A percentile compares a stretch with the other conserved stretches of the same genome.
Evolutionary conservation across 495 filamentous ascomycete genomes (phyloP).

Genomic region (Podospora comata): DNA sequence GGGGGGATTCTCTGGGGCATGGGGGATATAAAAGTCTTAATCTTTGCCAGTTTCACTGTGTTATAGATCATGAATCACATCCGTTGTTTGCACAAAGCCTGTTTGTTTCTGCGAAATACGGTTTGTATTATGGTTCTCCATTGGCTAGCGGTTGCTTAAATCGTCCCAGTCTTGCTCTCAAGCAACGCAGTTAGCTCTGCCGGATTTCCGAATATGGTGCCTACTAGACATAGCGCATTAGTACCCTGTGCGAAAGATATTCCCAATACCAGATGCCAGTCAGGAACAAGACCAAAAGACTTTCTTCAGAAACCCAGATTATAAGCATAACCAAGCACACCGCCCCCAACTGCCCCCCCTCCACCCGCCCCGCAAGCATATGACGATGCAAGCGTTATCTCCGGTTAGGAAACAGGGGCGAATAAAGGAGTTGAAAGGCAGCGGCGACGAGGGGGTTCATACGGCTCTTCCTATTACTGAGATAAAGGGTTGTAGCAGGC

Average conservation of each 20-base stretch:
- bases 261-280: not conserved
- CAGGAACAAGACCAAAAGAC: slow-evolving; percentile 11
- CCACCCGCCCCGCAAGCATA: slow-evolving; percentile 40
- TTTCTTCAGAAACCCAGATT: slow-evolving; percentile 50
- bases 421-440: slow-evolving; percentile 12
- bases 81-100: not conserved
- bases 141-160: not conserved
- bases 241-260: not conserved
- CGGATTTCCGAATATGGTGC: not conserved
- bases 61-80: not conserved
- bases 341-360: slow-evolving; percentile 26
- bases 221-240: not conserved
- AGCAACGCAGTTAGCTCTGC: not conserved
- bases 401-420: slow-evolving; percentile 8
- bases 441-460: slow-evolving; percentile 38
- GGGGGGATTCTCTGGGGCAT: slow-evolving; percentile 3
- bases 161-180: not conserved
- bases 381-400: slow-evolving; percentile 45
- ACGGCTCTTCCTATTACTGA: slow-evolving; percentile 51
- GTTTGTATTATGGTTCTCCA: not conserved
- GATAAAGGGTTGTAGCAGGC: slow-evolving; percentile 47
- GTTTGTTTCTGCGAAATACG: not conserved
- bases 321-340: slow-evolving; percentile 47
- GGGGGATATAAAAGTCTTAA: not conserved
- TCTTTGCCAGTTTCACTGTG: not conserved